A percentile compares a stretch with the other conserved stretches of the same genome.
phyloP scores from a whole-genome alignment of 768 basidiomycete species.

The Psilocybe sp. region DNA sequence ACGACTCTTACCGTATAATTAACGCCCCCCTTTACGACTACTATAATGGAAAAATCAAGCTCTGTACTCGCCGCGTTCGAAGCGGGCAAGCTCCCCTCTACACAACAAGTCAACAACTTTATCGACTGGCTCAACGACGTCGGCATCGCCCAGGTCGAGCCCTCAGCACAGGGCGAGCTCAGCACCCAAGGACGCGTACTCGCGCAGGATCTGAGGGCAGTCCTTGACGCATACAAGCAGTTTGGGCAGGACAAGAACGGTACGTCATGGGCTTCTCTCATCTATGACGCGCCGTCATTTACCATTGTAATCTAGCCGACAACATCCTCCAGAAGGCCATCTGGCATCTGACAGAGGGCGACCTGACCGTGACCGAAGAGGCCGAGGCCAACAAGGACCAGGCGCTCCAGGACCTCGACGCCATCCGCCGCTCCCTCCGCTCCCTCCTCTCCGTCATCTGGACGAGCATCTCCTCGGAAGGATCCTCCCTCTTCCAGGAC shows the following conservation, averaged over 20 bases:
- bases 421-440: conserved; percentile 47
- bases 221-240: conserved; percentile 58
- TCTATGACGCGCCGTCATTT: background rate
- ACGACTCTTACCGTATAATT: background rate
- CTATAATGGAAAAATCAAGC: conserved; percentile 64
- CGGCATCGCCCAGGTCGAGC: conserved; percentile 44
- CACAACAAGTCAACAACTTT: conserved; percentile 49
- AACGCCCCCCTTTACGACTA: conserved; percentile 1
- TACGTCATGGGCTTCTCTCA: conserved; percentile 16
- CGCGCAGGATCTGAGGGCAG: conserved; percentile 43
- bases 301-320: conserved; percentile 41
- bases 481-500: conserved; percentile 52
- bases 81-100: conserved; percentile 68
- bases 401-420: conserved; percentile 46
- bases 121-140: conserved; percentile 56
- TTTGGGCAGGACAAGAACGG: conserved; percentile 58
- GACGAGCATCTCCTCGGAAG: conserved; percentile 51
- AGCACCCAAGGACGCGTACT: conserved; percentile 54
- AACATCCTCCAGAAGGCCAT: conserved; percentile 63
- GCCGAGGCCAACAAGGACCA: conserved; percentile 38
- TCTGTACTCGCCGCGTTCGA: conserved; percentile 65
- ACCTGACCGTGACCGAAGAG: conserved; percentile 38
- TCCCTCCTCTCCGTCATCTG: conserved; percentile 52
- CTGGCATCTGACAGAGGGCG: conserved; percentile 60
- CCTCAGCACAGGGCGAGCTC: conserved; percentile 35